Base-by-base conservation (phyloP, 352 stramenopile genomes). In the Pythium rishiriense region DNA sequence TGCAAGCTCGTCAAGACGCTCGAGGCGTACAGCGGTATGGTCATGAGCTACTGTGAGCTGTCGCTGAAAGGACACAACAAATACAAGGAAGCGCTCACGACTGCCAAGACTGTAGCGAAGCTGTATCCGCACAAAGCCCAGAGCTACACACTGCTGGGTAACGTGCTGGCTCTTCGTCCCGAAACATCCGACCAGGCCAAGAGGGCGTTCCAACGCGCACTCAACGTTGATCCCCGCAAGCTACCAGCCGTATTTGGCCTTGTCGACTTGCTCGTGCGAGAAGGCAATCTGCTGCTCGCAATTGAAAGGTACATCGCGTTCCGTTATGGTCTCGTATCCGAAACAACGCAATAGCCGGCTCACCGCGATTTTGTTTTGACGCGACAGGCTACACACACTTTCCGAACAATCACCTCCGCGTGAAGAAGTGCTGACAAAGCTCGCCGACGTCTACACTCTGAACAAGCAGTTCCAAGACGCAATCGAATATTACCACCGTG, bases 341-440 rank as follows among this genome's bases (percentile, higher is more conserved):
- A 17, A 17, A 58, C 4, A 28, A n/a, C 5, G 21, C 24, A 17
- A n/a, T 43, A 5, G 12, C 12, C 6, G 25, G 21, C 41, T 60
- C 9, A 60, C 2, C 11, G 5, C 8, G 19, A 7, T 50, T 1
- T 8, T 51, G n/a, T n/a, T n/a, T n/a, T n/a, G n/a, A n/a, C n/a
- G n/a, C n/a, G n/a, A n/a, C 53, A 79, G 71, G 62, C 60, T 95
- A n/a, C 54, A 70, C 29, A 35, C 39, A 52, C 58, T 93, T 9
- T 66, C 75, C 8, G 75, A 91, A 42, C 78, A 84, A 31, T 64
- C 62, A 6, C 37, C 37, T 21, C 73, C 75, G 17, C 74, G 77
- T 0, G 84, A 91, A 66, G 73, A 90, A 48, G 73, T 95, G 22
- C 88, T 89, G 31, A 84, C 75, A 19, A 93, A 95, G 58, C 73